phyloP scores from a whole-genome alignment of 495 filamentous ascomycete species.

The Hypoxylon fuscum region DNA sequence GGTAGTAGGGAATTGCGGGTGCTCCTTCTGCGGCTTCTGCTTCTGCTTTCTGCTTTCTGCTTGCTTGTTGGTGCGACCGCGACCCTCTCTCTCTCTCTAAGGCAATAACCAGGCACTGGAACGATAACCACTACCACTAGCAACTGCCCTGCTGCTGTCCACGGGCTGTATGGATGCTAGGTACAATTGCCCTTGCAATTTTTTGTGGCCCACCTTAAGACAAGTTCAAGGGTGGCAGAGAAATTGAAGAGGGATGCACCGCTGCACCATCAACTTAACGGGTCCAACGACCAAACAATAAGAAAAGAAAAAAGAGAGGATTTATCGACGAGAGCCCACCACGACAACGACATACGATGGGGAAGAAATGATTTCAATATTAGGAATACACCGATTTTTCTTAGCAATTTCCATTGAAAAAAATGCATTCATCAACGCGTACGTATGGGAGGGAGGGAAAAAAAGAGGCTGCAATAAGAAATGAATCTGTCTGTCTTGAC shows the following conservation, averaged over 20 bases:
- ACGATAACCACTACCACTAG: background rate
- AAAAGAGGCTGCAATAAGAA: conserved; percentile 7
- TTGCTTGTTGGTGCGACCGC: conserved; percentile 37
- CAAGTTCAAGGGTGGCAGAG: conserved; percentile 18
- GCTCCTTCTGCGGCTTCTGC: no score
- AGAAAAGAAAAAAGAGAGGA: conserved; percentile 13
- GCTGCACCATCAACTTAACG: background rate
- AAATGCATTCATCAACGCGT: conserved; percentile 6
- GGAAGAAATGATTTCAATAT: background rate
- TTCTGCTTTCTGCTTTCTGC: background rate
- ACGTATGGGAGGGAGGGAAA: conserved; percentile 18
- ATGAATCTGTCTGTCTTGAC: conserved; percentile 22
- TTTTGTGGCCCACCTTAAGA: background rate
- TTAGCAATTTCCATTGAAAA: conserved; percentile 6
- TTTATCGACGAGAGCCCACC: conserved; percentile 12
- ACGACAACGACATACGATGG: conserved; percentile 14
- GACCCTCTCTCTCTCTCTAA: conserved; percentile 17
- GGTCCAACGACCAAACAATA: conserved; percentile 4
- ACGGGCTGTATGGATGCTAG: no score
- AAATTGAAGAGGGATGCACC: conserved; percentile 8
- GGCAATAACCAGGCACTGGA: background rate
- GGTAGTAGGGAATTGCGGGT: no score
- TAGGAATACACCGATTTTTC: background rate
- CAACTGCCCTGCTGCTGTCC: background rate
- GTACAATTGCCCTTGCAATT: background rate